Evolutionary conservation across 1,139 yeast genomes (phyloP).

Genomic region (Hansenula lynferdii): DNA sequence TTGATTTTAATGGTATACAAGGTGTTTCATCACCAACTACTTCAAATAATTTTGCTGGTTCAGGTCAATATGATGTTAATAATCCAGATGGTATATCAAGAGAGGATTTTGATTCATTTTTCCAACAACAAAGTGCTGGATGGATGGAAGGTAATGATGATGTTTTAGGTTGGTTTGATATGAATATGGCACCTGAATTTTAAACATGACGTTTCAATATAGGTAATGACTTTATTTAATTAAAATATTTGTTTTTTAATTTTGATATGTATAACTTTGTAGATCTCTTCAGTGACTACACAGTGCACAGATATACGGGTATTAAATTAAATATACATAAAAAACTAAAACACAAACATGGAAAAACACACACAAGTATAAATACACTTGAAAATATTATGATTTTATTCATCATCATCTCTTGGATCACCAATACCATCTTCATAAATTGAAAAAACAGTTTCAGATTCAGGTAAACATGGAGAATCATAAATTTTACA

Average conservation of each 20-base stretch:
- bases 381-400: no score
- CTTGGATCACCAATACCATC: constrained; percentile 97
- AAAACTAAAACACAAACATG: no score
- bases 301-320: no score
- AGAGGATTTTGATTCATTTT: constrained; percentile 32
- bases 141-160: constrained; percentile 87
- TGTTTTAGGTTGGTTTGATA: constrained; percentile 94
- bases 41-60: constrained; percentile 3
- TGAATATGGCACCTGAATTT: constrained; percentile 54
- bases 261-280: no score
- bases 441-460: constrained; percentile 92
- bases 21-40: constrained; percentile 7
- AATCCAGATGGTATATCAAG: constrained; percentile 1
- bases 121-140: constrained; percentile 79
- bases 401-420: constrained; percentile 51
- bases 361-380: no score
- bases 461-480: constrained; percentile 91
- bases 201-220: constrained; percentile 21
- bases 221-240: background rate
- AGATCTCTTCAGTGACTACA: no score
- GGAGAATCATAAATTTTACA: constrained; percentile 96
- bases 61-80: constrained; percentile 13
- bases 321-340: no score
- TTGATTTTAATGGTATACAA: constrained; percentile 14
- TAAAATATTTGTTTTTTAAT: background rate